A percentile compares a stretch with the other conserved stretches of the same genome.
Conservation (phyloP, 192 early-diverging fungal genomes). For the Radiomyces spectabilis region DNA sequence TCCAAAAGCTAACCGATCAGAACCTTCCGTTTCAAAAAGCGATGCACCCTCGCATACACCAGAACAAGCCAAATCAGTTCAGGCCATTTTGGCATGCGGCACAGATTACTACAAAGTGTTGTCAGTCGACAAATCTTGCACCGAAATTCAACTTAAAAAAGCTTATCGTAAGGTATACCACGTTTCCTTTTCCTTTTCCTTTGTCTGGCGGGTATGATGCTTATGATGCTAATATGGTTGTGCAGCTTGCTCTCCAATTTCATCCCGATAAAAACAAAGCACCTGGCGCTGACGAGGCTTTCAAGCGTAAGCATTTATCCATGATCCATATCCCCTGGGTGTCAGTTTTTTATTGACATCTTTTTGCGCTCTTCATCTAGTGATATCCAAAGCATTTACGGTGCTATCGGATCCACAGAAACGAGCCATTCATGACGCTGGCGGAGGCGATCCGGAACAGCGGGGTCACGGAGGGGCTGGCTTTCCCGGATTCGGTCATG, state of each 20-base stretch:
- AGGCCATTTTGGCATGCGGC: conserved; percentile 62
- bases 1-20: too few species aligned
- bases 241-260: conserved; percentile 79
- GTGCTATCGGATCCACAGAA: conserved; percentile 87
- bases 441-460: conserved; percentile 63
- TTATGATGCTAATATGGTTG: too few species aligned
- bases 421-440: conserved; percentile 75
- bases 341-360: background rate
- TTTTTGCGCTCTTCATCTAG: conserved; percentile 25
- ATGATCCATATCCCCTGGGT: background rate
- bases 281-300: conserved; percentile 95
- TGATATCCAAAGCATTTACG: conserved; percentile 86
- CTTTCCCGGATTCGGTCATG: conserved; percentile 28
- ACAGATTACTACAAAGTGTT: conserved; percentile 80
- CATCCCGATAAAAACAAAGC: conserved; percentile 97
- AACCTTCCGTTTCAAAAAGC: too few species aligned
- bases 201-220: too few species aligned
- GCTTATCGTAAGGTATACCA: conserved; percentile 80
- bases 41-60: too few species aligned
- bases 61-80: conserved; percentile 76
- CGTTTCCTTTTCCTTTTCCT: background rate
- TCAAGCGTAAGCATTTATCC: conserved; percentile 61
- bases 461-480: too few species aligned
- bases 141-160: conserved; percentile 82
- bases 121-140: conserved; percentile 63